Conservation (phyloP, 441 rosid species). For the Erodium texanum region DNA sequence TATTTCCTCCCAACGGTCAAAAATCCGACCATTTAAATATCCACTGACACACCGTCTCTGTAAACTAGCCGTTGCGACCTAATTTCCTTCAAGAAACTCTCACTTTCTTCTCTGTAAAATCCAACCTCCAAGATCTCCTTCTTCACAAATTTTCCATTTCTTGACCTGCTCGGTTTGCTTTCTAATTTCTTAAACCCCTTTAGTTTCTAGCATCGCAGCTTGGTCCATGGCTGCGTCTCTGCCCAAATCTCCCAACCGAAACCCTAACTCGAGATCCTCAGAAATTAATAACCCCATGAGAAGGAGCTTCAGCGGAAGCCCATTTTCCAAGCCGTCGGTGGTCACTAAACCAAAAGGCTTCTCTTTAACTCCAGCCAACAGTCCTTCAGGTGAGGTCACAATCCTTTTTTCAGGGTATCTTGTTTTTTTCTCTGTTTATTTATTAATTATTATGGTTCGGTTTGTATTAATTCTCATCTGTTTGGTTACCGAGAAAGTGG, state of each 20-base stretch:
- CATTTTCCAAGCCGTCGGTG: conserved; percentile 41
- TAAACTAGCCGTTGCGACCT: not conserved
- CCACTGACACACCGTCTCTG: not conserved
- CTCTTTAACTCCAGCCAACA: conserved; percentile 43
- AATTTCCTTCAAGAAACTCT: too few species aligned
- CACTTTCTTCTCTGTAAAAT: not conserved
- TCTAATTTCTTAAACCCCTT: not conserved
- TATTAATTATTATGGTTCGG: not conserved
- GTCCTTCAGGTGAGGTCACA: conserved; percentile 44
- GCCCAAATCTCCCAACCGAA: conserved; percentile 9
- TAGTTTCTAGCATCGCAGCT: not conserved
- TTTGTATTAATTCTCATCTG: not conserved
- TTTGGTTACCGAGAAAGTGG: not conserved
- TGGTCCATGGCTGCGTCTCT: not conserved
- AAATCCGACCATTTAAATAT: not conserved
- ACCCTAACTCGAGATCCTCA: conserved; percentile 37
- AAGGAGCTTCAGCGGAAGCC: conserved; percentile 57
- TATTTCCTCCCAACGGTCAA: not conserved
- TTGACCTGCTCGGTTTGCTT: not conserved
- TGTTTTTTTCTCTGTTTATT: not conserved
- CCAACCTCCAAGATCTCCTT: not conserved
- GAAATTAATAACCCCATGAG: conserved; percentile 48
- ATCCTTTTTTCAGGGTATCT: not conserved
- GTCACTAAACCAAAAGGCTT: conserved; percentile 30
- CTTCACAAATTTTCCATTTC: not conserved